Evolutionary conservation across 2,329 filamentous ascomycete species (phyloP), one percentile per base, ranked within the genome.

Genomic region (Xylaria sp.): DNA sequence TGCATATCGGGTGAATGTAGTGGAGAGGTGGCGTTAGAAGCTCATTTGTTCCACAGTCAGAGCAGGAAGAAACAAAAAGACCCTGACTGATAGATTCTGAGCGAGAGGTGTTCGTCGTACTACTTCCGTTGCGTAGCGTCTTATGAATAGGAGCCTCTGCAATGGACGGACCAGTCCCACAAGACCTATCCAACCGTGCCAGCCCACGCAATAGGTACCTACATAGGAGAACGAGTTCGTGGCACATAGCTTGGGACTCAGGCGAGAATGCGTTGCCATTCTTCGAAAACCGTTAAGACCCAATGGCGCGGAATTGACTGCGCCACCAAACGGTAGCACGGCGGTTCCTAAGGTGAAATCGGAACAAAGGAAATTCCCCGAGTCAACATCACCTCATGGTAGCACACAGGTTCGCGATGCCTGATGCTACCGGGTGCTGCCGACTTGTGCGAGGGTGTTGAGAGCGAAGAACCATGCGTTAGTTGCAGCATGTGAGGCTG

Each of bases 301-400:
- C 58, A 63, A 64, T 57, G 56, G 60, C 42, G 52, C 30, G 64
- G 62, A 60, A 57, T 61, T 63, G 53, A 52, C 58, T 51, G 53
- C 55, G 49, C 58, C 52, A 61, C 59, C 47, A 52, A 58, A 58
- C 55, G 52, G 59, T 59, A 56, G 48, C 58, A 61, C 59, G 46
- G 57, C 49, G 49, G 49, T 51, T 46, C 34, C 52, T 44, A 49
- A 53, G 54, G 56, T 60, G 49, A 60, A 48, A 60, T 62, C 59
- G 57, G 59, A 61, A 59, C 52, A 59, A 64, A 57, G 52, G 61
- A 63, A 65, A 65, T 59, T 65, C 62, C 62, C 64, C 64, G 64
- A 65, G 52, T 59, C 49, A 51, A 11, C 49, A 57, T 56, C 52
- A 61, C 42, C 51, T 54, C 52, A 58, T 55, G 49, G 62, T 58